phyloP scores from a whole-genome alignment of 139 green algal species.

The Nannochloris sp. region DNA sequence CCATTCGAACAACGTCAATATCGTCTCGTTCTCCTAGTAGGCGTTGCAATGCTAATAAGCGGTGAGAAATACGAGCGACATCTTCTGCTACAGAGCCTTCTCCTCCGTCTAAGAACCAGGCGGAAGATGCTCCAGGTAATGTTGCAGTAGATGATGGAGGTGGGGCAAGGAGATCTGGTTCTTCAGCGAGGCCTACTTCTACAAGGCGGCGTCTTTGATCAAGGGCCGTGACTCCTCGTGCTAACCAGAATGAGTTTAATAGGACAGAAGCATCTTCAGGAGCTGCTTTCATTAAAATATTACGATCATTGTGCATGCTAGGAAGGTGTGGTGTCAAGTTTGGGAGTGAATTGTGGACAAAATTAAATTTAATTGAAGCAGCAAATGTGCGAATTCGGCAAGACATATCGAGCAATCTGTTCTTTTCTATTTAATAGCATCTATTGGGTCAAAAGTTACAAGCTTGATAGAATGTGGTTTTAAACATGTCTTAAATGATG shows the following conservation, averaged over 20 bases:
- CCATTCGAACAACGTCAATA: slow-evolving; percentile 47
- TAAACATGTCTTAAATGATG: no score
- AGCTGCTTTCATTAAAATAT: no score
- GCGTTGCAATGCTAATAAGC: slow-evolving; percentile 48
- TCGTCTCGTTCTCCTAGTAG: slow-evolving; percentile 42
- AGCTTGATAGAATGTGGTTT: no score
- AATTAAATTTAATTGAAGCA: no score
- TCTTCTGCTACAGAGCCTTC: background rate
- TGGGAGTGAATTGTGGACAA: no score
- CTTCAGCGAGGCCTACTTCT: background rate
- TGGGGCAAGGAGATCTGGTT: no score
- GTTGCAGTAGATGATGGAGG: background rate
- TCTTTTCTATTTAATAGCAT: no score
- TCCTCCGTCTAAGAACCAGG: background rate
- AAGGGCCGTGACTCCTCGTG: background rate
- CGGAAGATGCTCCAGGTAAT: background rate
- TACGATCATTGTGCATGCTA: no score
- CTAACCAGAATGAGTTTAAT: slow-evolving; percentile 2
- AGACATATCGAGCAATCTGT: no score
- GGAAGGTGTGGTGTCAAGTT: no score
- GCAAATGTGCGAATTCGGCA: no score
- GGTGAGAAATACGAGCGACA: slow-evolving; percentile 16
- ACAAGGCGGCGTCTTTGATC: background rate
- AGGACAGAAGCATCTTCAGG: background rate
- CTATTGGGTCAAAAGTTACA: no score